Evolutionary conservation across 2,329 filamentous ascomycete species (phyloP), one percentile per base, ranked within the genome.

Genomic region (Sporothrix pallida): DNA sequence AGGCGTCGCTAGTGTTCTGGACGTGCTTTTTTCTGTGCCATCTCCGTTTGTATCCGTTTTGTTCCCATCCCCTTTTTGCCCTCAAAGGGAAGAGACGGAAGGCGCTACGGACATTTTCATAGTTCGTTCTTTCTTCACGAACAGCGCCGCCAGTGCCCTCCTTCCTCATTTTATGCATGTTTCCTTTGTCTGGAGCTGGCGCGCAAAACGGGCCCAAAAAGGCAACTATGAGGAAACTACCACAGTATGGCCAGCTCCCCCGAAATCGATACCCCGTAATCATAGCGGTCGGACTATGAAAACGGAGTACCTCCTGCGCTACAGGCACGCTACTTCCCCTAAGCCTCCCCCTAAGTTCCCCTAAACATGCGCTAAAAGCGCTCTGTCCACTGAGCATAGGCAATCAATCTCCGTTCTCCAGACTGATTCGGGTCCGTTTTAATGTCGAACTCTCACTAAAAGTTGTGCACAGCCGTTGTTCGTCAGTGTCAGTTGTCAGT

Each of bases 91-190:
- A 23, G 52, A 54, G 52, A 58, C 54, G 54, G 56, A 60, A 15
- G 13, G 37, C 26, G 56, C 56, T 37, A 60, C 56, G 56, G 54
- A 58, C 54, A 60, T 37, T 37, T 60, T 60, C 26, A 60, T 56
- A 56, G 54, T 20, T 26, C 54, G 20, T 56, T 26, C n/a, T 54
- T 54, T 20, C 52, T 54, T 54, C 23, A 20, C 7, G n/a, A 6
- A 54, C 52, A 23, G 52, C 52, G n/a, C 52, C 52, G n/a, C n/a
- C 52, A 54, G n/a, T 15, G 52, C 52, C 23, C 52, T 54, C 23
- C 56, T 58, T 58, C 23, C 56, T 58, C 56, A 58, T 62, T 42
- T 62, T 62, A 62, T 62, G 58, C 58, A 42, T 58, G 58, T 62
- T 58, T 58, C 23, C 58, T 62, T 62, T 62, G 56, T 62, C 56